Conservation (phyloP, 2,329 filamentous ascomycete species). For the Saccharata proteae region DNA sequence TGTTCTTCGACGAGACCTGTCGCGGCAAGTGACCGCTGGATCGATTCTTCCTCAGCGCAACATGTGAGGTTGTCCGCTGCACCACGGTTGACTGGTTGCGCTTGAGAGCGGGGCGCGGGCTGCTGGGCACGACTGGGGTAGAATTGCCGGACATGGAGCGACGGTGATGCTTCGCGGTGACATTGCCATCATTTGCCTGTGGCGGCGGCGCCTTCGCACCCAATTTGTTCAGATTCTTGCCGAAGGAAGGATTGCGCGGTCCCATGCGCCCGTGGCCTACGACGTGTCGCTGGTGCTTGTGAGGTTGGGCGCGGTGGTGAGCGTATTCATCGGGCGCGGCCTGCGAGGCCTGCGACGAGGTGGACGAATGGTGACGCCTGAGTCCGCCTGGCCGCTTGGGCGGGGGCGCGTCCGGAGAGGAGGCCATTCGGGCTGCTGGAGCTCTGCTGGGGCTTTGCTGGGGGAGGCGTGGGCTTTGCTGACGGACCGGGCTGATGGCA, state of each 20-base stretch:
- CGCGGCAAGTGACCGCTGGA: constrained; percentile 35
- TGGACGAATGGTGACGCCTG: constrained; percentile 19
- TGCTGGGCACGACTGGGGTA: constrained; percentile 22
- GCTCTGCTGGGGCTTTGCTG: not conserved
- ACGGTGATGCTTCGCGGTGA: constrained; percentile 21
- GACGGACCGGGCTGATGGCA: no score
- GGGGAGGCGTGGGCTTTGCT: not conserved
- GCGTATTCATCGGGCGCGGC: constrained; percentile 21
- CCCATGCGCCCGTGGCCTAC: constrained; percentile 26
- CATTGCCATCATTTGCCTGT: constrained; percentile 15
- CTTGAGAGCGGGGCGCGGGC: constrained; percentile 28
- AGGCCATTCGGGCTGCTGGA: constrained; percentile 18
- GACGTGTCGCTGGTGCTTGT: constrained; percentile 27
- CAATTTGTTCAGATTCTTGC: constrained; percentile 32
- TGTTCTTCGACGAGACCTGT: constrained; percentile 26
- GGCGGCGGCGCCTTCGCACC: constrained; percentile 21
- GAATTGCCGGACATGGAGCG: constrained; percentile 23
- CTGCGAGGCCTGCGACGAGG: constrained; percentile 24
- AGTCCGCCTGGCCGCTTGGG: constrained; percentile 23
- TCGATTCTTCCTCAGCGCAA: constrained; percentile 28
- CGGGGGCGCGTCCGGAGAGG: constrained; percentile 21
- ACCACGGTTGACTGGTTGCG: constrained; percentile 30
- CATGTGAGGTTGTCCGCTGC: constrained; percentile 22
- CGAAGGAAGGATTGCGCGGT: constrained; percentile 26
- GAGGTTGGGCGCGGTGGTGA: constrained; percentile 13